These are phyloP conservation scores for Cercis canadensis DNA, from an alignment of 306 rosid genomes.

Conservation along the genomic window DNA sequence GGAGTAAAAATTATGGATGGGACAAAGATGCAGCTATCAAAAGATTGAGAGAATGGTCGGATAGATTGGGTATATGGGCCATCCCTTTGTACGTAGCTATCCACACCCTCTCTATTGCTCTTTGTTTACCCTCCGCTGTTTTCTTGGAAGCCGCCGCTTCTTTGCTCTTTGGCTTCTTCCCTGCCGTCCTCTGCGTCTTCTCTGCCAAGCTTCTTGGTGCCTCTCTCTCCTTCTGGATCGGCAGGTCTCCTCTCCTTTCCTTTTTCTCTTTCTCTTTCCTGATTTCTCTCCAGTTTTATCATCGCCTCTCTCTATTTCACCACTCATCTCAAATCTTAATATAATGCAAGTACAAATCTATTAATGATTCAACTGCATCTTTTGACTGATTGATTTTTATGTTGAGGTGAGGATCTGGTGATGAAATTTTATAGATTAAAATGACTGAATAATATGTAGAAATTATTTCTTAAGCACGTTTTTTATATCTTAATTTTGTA, in stretches of 20 bases:
- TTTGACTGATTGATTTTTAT: too few species aligned
- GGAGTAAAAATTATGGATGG: slow-evolving; percentile 45
- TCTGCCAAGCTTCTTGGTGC: slow-evolving; percentile 90
- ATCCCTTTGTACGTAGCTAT: slow-evolving; percentile 71
- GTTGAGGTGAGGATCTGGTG: neutral
- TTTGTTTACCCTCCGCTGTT: slow-evolving; percentile 83
- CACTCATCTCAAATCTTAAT: too few species aligned
- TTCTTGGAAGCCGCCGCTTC: slow-evolving; percentile 87
- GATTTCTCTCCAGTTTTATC: neutral
- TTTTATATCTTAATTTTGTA: neutral
- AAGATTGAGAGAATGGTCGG: slow-evolving; percentile 54
- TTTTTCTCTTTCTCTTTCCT: neutral
- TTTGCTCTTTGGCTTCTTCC: slow-evolving; percentile 80
- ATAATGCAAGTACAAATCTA: too few species aligned
- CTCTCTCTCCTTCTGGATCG: slow-evolving; percentile 85
- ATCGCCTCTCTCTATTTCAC: too few species aligned
- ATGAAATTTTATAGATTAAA: neutral
- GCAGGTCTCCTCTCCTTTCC: slow-evolving; percentile 55
- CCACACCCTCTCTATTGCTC: slow-evolving; percentile 76
- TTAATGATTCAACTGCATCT: too few species aligned
- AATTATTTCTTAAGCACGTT: too few species aligned
- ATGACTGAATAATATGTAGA: neutral
- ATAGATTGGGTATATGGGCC: slow-evolving; percentile 82
- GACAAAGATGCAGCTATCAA: slow-evolving; percentile 61
- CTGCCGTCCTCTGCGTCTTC: slow-evolving; percentile 80